A percentile compares a stretch with the other conserved stretches of the same genome.
Conservation (phyloP, 2,329 filamentous ascomycete genomes). For the Leptosphaerulina australis region DNA sequence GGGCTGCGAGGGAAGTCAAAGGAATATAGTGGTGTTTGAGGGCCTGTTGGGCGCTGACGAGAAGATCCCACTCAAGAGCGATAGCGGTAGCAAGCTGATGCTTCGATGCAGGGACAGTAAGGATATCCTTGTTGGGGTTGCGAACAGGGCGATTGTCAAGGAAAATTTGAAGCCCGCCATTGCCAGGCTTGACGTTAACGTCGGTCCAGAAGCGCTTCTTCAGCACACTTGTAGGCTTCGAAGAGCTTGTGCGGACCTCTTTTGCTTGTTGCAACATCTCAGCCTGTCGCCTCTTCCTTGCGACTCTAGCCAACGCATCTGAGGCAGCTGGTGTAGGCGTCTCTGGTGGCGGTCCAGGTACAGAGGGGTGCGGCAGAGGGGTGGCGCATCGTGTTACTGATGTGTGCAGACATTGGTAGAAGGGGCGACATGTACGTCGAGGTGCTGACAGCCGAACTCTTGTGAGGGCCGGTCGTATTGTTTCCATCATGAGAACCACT, state of each 20-base stretch:
- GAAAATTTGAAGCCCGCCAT: conserved; percentile 69
- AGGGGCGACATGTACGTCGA: conserved; percentile 24
- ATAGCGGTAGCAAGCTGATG: conserved; percentile 82
- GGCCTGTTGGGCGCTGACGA: conserved; percentile 81
- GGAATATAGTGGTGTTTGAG: conserved; percentile 87
- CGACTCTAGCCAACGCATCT: conserved; percentile 56
- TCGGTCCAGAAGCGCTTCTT: conserved; percentile 88
- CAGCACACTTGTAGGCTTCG: conserved; percentile 58
- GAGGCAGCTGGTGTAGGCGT: conserved; percentile 58
- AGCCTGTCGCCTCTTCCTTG: conserved; percentile 58
- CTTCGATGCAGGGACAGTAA: conserved; percentile 76
- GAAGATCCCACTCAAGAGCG: conserved; percentile 89
- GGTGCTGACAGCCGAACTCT: conserved; percentile 27
- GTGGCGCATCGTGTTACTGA: conserved; percentile 55
- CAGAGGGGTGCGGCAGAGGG: conserved; percentile 62
- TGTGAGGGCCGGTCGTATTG: conserved; percentile 37
- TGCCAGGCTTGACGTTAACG: conserved; percentile 67
- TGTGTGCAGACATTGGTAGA: conserved; percentile 50
- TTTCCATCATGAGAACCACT: conserved; percentile 1
- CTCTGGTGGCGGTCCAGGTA: conserved; percentile 65
- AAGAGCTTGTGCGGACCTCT: conserved; percentile 49
- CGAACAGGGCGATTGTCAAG: conserved; percentile 82
- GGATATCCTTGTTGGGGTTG: conserved; percentile 72
- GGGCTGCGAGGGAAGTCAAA: conserved; percentile 81
- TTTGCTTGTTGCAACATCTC: conserved; percentile 56